Base-by-base conservation (phyloP, 805 yeast species). In the Candida hungchunana region DNA sequence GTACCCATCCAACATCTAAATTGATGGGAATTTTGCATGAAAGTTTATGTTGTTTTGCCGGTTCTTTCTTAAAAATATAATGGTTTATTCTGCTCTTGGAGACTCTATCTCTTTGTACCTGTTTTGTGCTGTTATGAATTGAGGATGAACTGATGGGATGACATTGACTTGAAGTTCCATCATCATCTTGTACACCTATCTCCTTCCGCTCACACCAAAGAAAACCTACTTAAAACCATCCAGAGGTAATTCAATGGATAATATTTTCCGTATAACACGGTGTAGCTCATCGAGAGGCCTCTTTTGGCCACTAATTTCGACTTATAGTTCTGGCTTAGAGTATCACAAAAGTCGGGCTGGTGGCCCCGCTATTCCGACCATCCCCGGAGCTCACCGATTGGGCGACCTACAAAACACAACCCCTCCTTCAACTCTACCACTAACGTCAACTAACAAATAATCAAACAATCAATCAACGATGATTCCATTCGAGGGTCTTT, bases 1-100 rank as follows among this genome's bases (percentile, higher is more conserved):
- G 74, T 90, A 90, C 85, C 98, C 98, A 77, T 90, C 97, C 58
- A 89, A 83, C 95, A 93, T 90, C 86, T 90, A 90, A 83, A 29
- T 38, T n/a, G n/a, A 22, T 30, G 37, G 43, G 31, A 12, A 22
- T 35, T n/a, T 35, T 43, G 43, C 44, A 39, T 39, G 42, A 39
- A 43, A 39, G 31, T 37, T 39, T 39, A 43, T 43, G 43, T 39
- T 39, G 43, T 39, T 36, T 39, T 39, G 29, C 37, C 43, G 42
- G 46, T 38, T 42, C 33, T 29, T 33, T 39, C 35, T 36, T 31
- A 38, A 31, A 37, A 43, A 43, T 39, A 42, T 43, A 43, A 43
- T 40, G 44, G 43, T 37, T 39, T 37, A 29, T 37, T 37, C 34
- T 37, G 34, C 24, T 19, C 19, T 19, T 7, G 32, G 31, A 28